A percentile compares a stretch with the other conserved stretches of the same genome.
Conservation (phyloP, 1,139 yeast genomes). For the Kluyveromyces marxianus region DNA sequence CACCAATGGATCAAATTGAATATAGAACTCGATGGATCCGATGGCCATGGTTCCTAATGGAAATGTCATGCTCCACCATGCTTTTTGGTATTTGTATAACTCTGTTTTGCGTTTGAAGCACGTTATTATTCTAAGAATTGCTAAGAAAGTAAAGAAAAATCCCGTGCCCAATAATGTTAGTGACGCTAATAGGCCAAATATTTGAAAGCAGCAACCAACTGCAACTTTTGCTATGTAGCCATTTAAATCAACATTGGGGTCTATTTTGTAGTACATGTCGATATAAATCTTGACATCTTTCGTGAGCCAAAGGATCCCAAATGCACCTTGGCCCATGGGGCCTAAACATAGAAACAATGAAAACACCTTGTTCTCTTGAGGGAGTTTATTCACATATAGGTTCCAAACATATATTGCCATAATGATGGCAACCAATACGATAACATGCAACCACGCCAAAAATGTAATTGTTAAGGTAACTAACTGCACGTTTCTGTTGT, state of each 20-base stretch:
- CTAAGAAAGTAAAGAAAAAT: conserved; percentile 52
- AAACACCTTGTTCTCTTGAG: conserved; percentile 40
- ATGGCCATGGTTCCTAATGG: conserved; percentile 80
- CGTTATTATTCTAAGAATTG: conserved; percentile 39
- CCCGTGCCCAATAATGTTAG: conserved; percentile 54
- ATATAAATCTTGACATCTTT: conserved; percentile 30
- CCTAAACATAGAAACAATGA: conserved; percentile 59
- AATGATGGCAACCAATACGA: conserved; percentile 50
- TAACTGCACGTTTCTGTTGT: conserved; percentile 34
- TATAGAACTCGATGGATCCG: conserved; percentile 46
- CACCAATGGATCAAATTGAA: conserved; percentile 32
- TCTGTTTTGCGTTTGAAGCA: conserved; percentile 29
- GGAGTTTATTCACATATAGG: conserved; percentile 51
- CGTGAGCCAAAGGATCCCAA: conserved; percentile 55
- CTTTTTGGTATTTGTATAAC: conserved; percentile 40
- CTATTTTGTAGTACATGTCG: conserved; percentile 15
- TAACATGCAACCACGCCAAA: conserved; percentile 63
- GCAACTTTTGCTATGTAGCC: conserved; percentile 10
- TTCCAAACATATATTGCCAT: conserved; percentile 53
- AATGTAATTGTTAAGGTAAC: conserved; percentile 48
- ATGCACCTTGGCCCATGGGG: conserved; percentile 76
- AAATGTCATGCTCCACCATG: conserved; percentile 86
- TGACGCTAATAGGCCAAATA: conserved; percentile 33
- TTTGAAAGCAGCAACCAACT: conserved; percentile 26
- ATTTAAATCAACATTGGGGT: conserved; percentile 7